phyloP scores from a whole-genome alignment of 805 yeast genomes.

The Saturnispora hagleri region DNA sequence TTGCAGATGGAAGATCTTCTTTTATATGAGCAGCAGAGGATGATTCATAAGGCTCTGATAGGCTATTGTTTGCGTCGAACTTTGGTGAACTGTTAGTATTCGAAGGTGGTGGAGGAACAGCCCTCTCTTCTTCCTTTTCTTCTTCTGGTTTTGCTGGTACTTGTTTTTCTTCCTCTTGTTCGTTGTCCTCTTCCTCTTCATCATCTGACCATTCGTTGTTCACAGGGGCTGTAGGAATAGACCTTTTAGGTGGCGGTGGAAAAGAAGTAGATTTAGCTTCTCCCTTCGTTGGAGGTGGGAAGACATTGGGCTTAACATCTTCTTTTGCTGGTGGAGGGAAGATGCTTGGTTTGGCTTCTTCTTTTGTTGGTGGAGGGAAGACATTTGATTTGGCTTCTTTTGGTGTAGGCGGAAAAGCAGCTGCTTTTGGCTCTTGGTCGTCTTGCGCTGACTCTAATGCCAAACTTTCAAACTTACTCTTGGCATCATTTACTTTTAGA shows the following conservation, averaged over 20 bases:
- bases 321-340: slow-evolving; percentile 14
- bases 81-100: slow-evolving; percentile 13
- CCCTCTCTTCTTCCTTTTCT: slow-evolving; percentile 15
- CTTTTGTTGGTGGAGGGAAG: slow-evolving; percentile 14
- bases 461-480: slow-evolving; percentile 24
- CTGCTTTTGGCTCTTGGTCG: slow-evolving; percentile 5
- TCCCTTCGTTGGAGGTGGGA: slow-evolving; percentile 19
- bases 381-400: slow-evolving; percentile 5
- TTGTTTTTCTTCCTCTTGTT: background rate
- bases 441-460: slow-evolving; percentile 20
- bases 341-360: slow-evolving; percentile 8
- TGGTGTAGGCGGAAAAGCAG: slow-evolving; percentile 14
- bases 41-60: slow-evolving; percentile 7
- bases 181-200: slow-evolving; percentile 12
- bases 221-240: slow-evolving; percentile 16
- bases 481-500: slow-evolving; percentile 26
- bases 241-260: slow-evolving; percentile 11
- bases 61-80: slow-evolving; percentile 7
- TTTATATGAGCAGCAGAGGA: slow-evolving; percentile 7
- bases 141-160: slow-evolving; percentile 6
- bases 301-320: background rate
- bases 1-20: slow-evolving; percentile 36
- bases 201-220: slow-evolving; percentile 13
- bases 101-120: slow-evolving; percentile 19
- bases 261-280: slow-evolving; percentile 7